Evolutionary conservation across 108 stramenopile species (phyloP), one percentile per base, ranked within the genome.

Genomic region (Thalassiosira profunda): DNA sequence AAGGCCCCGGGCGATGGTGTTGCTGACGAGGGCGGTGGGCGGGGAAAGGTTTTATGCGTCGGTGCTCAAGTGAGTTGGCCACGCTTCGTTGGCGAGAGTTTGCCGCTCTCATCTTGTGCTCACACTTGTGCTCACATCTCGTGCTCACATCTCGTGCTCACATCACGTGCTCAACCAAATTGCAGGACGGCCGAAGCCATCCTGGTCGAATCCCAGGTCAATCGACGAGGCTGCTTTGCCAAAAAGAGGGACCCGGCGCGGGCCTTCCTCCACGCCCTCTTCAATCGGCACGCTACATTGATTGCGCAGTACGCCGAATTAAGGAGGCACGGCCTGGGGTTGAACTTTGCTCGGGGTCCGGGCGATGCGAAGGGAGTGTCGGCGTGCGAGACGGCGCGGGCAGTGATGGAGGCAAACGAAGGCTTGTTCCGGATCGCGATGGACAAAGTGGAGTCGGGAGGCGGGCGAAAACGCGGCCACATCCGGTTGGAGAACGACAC

Each of bases 1-100:
- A 49, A 80, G 86, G 10, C 84, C 87, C 23, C 76, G 94, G n/a
- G 94, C 91, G 1, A 70, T 91, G 77, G 83, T 95, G 1, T 24
- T 95, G 23, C 51, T 95, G 52, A 95, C 94, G 5, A 61, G 91
- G 20, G 76, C 79, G 11, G 75, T 46, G 24, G 94, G 94, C 18
- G 89, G 87, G 5, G 91, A 89, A 59, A 40, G 72, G 53, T 74
- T 95, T 44, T 95, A 86, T 83, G 23, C 86, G 3, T 72, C 87
- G 15, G 52, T 95, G 23, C 77, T 95, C 34, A 91, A 92, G n/a
- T n/a, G n/a, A n/a, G n/a, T n/a, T n/a, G n/a, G n/a, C n/a, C n/a
- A n/a, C n/a, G n/a, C n/a, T n/a, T n/a, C n/a, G n/a, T n/a, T n/a
- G n/a, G n/a, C n/a, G n/a, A n/a, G n/a, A n/a, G n/a, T n/a, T n/a